Conservation (phyloP, 2,329 filamentous ascomycete species). For the Stromatinia cepivora region DNA sequence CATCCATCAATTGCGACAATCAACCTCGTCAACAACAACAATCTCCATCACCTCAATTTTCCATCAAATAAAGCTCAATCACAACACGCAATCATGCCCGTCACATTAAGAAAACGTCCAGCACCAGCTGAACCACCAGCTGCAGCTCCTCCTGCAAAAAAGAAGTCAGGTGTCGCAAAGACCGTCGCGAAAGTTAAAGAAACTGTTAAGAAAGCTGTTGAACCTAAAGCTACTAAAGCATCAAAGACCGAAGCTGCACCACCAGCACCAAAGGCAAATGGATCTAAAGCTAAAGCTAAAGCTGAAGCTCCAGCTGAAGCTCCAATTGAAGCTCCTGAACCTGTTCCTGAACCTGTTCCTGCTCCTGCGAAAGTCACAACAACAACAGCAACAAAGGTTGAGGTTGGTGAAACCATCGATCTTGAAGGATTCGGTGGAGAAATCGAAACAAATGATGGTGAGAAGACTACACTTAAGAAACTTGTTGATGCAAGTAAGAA, state of each 20-base stretch:
- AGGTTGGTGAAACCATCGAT: constrained; percentile 56
- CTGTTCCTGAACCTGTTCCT: constrained; percentile 31
- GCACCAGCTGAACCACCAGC: constrained; percentile 49
- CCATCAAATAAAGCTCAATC: constrained; percentile 17
- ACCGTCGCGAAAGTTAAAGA: constrained; percentile 44
- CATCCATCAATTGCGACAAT: constrained; percentile 30
- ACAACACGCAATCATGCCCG: constrained; percentile 50
- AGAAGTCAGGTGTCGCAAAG: constrained; percentile 46
- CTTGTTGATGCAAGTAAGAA: constrained; percentile 80
- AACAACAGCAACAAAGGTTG: constrained; percentile 41
- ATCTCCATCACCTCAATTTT: constrained; percentile 26
- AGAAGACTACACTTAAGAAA: constrained; percentile 74
- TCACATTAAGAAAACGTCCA: constrained; percentile 63
- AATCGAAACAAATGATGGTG: constrained; percentile 81
- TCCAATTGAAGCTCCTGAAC: constrained; percentile 37
- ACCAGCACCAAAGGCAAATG: constrained; percentile 49
- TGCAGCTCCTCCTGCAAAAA: constrained; percentile 51
- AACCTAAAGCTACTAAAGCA: constrained; percentile 11
- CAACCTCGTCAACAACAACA: constrained; percentile 19
- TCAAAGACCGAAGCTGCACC: background rate
- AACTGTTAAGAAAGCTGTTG: constrained; percentile 11
- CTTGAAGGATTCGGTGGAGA: constrained; percentile 66
- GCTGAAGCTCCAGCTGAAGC: constrained; percentile 27
- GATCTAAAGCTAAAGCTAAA: constrained; percentile 35
- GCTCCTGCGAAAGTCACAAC: no score